Base-by-base conservation (phyloP, 1,284 basidiomycete genomes). In the Cutaneotrichosporon mucoides region DNA sequence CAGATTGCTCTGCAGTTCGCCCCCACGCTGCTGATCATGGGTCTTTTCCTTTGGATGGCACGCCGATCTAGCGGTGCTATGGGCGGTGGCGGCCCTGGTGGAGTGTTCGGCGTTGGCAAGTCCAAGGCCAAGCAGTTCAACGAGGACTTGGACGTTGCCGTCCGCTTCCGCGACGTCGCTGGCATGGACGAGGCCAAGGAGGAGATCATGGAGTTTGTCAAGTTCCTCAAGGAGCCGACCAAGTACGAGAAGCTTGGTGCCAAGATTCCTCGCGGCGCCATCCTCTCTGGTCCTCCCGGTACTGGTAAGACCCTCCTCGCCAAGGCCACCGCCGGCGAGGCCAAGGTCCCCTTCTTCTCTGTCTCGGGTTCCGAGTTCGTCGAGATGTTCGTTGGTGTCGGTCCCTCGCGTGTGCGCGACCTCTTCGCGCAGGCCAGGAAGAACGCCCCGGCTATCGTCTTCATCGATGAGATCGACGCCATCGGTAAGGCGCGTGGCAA, bases 151-250 rank as follows among this genome's bases (percentile, higher is more conserved):
- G 90, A 95, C 60, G 88, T 99, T 71, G 90, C 88, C 74, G 88
- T 90, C 69, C 91, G 90, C 74, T 99, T 99, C 82, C 87, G 86
- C 79, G 92, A 99, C 75, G 92, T 99, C 24, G 95, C 95, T 35
- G 95, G 95, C 48, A 98, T 98, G 94, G 95, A 99, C 80, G 95
- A 99, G 80, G 95, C 94, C 56, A 99, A 99, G 82, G 90, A 95
- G 81, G 95, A 99, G 81, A 96, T 99, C 70, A 97, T 98, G 92
- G 95, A 99, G 78, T 99, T 99, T 73, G 96, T 99, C 76, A 95
- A 94, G 71, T 99, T 99, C 82, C 83, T 99, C 74, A 98, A 98
- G 82, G 90, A 98, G 68, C 95, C 95, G 6, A 81, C 86, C 48
- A 89, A 89, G 76, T 99, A 98, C 80, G 91, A 98, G 80, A 90